These are phyloP conservation scores for Trichomonas tenax DNA, from an alignment of 208 protist genomes.

Conservation along the genomic window DNA sequence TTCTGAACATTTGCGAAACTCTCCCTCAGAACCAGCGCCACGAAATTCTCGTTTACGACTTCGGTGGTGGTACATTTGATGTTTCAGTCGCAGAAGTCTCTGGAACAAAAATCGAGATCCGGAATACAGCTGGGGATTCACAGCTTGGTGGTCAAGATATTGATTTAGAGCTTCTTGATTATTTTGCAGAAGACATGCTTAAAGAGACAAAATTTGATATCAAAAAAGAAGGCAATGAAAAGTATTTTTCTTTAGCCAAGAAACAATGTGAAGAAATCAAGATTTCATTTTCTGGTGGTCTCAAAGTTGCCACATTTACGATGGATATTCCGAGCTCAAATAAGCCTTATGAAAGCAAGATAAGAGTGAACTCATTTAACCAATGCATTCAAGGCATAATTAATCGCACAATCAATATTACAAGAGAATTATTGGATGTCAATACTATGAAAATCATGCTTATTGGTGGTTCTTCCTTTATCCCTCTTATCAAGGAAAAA, in stretches of 20 bases:
- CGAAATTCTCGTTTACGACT: neutral
- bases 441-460: slow-evolving; percentile 46
- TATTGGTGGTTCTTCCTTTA: slow-evolving; percentile 45
- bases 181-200: neutral
- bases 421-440: slow-evolving; percentile 19
- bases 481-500: slow-evolving; percentile 33
- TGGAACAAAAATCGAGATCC: neutral
- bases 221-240: neutral
- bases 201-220: slow-evolving; percentile 38
- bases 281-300: slow-evolving; percentile 55
- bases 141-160: neutral
- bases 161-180: neutral
- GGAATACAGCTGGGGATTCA: neutral
- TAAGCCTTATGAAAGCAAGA: too few species aligned
- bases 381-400: slow-evolving; percentile 35
- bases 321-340: slow-evolving; percentile 16
- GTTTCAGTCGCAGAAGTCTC: neutral
- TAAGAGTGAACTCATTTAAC: slow-evolving; percentile 14
- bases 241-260: slow-evolving; percentile 51
- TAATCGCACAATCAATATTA: slow-evolving; percentile 1
- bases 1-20: too few species aligned
- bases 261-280: slow-evolving; percentile 68
- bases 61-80: neutral
- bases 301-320: neutral
- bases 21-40: too few species aligned